Conservation (phyloP, 768 basidiomycete genomes). For the Pilatotrama ljubarskyi region DNA sequence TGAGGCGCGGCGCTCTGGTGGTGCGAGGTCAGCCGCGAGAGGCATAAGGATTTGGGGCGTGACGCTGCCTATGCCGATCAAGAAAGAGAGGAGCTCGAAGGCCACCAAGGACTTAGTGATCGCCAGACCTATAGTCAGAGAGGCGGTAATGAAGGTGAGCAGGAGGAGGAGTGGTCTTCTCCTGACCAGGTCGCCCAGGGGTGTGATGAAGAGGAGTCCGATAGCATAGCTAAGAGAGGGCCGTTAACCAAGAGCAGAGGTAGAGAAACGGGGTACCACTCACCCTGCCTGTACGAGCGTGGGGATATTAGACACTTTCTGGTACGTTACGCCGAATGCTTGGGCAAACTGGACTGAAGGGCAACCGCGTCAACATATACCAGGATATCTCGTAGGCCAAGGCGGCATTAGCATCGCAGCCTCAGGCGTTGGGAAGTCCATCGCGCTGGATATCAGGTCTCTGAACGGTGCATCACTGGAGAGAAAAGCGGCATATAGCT, state of each 20-base stretch:
- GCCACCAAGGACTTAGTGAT: conserved; percentile 56
- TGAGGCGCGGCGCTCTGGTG: conserved; percentile 67
- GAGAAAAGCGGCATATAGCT: no score
- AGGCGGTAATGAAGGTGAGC: conserved; percentile 51
- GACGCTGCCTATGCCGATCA: conserved; percentile 72
- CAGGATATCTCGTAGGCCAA: not conserved
- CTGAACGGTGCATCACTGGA: no score
- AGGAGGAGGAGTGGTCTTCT: conserved; percentile 68
- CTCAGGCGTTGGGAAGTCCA: not conserved
- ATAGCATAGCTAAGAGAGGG: conserved; percentile 28
- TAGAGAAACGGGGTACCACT: conserved; percentile 2
- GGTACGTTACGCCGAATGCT: conserved; percentile 41
- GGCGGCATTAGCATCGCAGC: not conserved
- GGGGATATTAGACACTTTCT: conserved; percentile 51
- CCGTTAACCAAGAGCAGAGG: not conserved
- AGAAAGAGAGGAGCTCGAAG: conserved; percentile 68
- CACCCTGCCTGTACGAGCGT: conserved; percentile 71
- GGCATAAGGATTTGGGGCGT: conserved; percentile 77
- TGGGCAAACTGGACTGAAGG: conserved; percentile 28
- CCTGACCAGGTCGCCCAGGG: conserved; percentile 81
- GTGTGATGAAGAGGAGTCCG: conserved; percentile 61
- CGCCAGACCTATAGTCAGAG: conserved; percentile 71
- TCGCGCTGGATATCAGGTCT: no score
- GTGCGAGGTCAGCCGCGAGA: conserved; percentile 78
- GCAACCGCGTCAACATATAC: not conserved